Base-by-base conservation (phyloP, 2,329 filamentous ascomycete genomes). In the Fonsecaea multimorphosa region DNA sequence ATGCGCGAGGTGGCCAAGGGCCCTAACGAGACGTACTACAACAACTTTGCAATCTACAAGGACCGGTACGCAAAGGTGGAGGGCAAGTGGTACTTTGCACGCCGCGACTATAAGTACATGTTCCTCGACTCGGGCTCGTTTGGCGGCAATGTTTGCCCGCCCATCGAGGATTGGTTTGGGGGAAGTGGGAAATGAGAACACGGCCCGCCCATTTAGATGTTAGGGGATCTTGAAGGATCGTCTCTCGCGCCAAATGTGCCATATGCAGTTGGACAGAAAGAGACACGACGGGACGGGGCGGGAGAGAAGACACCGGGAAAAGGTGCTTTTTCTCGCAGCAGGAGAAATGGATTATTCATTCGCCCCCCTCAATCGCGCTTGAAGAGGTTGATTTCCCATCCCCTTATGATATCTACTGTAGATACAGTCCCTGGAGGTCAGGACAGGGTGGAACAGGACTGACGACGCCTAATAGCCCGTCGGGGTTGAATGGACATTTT, bases 31-130 rank as follows among this genome's bases (percentile, higher is more conserved):
- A 60, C 63, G n/a, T 65, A 65, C 24, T 65, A 65, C 63, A 65
- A 65, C 31, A 65, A 62, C 31, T 65, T 56, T 31, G 58, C 63
- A 2, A 38, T 65, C 24, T 65, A 65, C 38, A 58, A 65, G n/a
- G 63, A 65, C 27, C 16, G 57, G 27, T 65, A 61, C 52, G 3
- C 11, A 49, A 65, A 65, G 46, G 19, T 55, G 14, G 52, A 49
- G 11, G 63, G 52, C 16, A 56, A 56, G 31, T 65, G 63, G 63
- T 65, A 46, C 34, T 65, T 65, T 51, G 36, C 32, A 2, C 11
- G 52, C 8, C 19, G 63, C 19, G 24, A 62, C 34, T 65, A 65
- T 36, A 65, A 61, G 34, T 65, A 65, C 34, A 57, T 65, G 63
- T 65, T 65, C 54, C 58, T 65, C 5, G 63, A 65, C 32, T 61